Evolutionary conservation across 106 monocot species (phyloP), one percentile per base, ranked within the genome.

Genomic region (Dendrobium huoshanense): DNA sequence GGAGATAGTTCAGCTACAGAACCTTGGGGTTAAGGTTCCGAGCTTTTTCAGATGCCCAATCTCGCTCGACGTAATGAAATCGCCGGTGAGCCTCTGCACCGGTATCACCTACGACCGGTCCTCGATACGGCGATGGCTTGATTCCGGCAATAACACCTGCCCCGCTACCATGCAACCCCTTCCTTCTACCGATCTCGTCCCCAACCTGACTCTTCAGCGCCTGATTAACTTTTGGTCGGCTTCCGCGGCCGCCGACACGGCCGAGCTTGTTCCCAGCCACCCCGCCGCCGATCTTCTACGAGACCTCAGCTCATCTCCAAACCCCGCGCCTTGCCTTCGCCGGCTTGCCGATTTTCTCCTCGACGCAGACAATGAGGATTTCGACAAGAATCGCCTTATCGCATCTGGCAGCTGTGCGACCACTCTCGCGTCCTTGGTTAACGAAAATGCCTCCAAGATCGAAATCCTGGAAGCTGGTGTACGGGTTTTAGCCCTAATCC

Each of bases 61-160:
- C 54, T 95, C 95, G 13, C 85, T 95, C 49, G 95, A 95, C 73
- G 88, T 95, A 20, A 95, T 92, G 95, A 82, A 83, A 55, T 95
- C 91, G 24, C 94, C 94, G 6, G 95, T 95, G 19, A 95, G 92
- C 77, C 88, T 95, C 61, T 90, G 85, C 85, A 95, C 95, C 41
- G 95, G 95, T 64, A 83, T 95, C 72, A 95, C 95, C 76, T 95
- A 95, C 87, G 95, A 95, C 79, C 88, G 92, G 0, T 79, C 82
- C 51, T 92, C 95, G 33, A 95, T 95, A 85, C 85, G 85, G 59
- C 79, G 85, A 20, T 95, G 95, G 95, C 81, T 95, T 2, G 92
- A 92, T 8, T 79, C 83, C 44, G 95, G 95, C 10, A 86, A 92
- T 78, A 85, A 83, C 72, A 95, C 90, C 9, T 95, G 95, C 67